Evolutionary conservation across 768 basidiomycete genomes (phyloP).

Genomic region (Boletus barrowsii): DNA sequence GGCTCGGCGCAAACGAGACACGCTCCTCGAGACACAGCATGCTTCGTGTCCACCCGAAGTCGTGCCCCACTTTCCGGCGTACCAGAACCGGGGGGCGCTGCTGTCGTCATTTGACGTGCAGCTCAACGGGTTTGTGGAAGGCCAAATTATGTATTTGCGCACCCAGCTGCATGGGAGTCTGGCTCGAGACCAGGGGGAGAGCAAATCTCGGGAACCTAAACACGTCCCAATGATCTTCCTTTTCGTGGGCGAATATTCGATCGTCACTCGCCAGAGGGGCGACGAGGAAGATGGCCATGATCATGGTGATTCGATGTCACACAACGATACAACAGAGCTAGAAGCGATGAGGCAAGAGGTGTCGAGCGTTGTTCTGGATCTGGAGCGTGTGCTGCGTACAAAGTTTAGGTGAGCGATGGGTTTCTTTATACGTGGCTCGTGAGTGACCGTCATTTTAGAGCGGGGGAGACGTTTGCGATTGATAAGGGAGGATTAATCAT

Average conservation of each 20-base stretch:
- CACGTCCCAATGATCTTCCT: slow-evolving; percentile 12
- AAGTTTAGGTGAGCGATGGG: slow-evolving; percentile 20
- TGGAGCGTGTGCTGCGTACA: slow-evolving; percentile 10
- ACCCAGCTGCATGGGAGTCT: slow-evolving; percentile 9
- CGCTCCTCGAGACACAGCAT: not conserved
- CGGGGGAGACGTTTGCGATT: slow-evolving; percentile 18
- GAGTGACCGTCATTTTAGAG: slow-evolving; percentile 5
- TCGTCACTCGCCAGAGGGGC: slow-evolving; percentile 13
- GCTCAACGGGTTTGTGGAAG: slow-evolving; percentile 23
- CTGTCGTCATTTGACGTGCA: slow-evolving; percentile 14
- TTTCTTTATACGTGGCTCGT: not conserved
- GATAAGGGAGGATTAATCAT: slow-evolving; percentile 21
- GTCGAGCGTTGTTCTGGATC: slow-evolving; percentile 10
- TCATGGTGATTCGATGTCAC: not conserved
- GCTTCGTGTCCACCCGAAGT: not conserved
- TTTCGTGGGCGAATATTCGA: slow-evolving; percentile 28
- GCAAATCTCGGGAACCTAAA: not conserved
- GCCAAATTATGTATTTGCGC: slow-evolving; percentile 22
- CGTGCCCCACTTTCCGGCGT: slow-evolving; percentile 13
- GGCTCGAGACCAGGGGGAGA: not conserved
- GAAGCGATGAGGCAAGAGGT: slow-evolving; percentile 22
- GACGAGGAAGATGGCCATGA: not conserved
- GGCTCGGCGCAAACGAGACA: not conserved
- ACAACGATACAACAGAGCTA: not conserved
- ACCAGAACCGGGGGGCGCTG: slow-evolving; percentile 18